A percentile compares a stretch with the other conserved stretches of the same genome.
phyloP scores from a whole-genome alignment of 108 stramenopile genomes.

The Licmophora abbreviata region DNA sequence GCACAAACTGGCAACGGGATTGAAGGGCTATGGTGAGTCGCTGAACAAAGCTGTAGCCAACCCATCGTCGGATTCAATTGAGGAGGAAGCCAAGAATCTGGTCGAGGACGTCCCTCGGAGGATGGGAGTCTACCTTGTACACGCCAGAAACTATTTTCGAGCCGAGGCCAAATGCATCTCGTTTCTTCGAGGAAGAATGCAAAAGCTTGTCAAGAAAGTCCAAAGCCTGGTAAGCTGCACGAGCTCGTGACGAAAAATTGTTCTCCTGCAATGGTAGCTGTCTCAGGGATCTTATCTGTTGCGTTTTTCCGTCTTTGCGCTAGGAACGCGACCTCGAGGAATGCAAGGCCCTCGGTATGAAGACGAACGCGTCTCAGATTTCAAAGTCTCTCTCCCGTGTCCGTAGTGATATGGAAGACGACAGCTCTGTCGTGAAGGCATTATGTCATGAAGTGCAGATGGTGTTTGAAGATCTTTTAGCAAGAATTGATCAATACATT shows the following conservation, averaged over 20 bases:
- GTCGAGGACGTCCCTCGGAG: neutral
- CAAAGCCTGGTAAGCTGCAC: neutral
- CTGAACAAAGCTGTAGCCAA: neutral
- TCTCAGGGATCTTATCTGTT: neutral
- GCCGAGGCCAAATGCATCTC: slow-evolving; percentile 6
- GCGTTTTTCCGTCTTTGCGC: too few relatives aligned
- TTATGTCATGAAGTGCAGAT: neutral
- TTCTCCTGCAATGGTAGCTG: neutral
- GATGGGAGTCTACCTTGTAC: slow-evolving; percentile 13
- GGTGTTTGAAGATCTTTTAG: neutral
- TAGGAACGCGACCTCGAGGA: neutral
- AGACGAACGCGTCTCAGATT: neutral
- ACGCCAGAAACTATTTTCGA: slow-evolving; percentile 17
- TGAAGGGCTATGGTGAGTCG: neutral
- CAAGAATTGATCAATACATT: neutral
- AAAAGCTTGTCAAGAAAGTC: neutral
- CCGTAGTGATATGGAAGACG: neutral
- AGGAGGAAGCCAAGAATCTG: too few relatives aligned
- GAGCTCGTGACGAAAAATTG: too few relatives aligned
- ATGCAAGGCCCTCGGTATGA: neutral
- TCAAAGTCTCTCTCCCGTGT: neutral
- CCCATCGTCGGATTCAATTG: neutral
- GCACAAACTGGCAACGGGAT: neutral
- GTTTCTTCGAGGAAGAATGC: neutral
- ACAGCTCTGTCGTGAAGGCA: neutral